phyloP scores from a whole-genome alignment of 768 basidiomycete species.

The Vararia minispora region DNA sequence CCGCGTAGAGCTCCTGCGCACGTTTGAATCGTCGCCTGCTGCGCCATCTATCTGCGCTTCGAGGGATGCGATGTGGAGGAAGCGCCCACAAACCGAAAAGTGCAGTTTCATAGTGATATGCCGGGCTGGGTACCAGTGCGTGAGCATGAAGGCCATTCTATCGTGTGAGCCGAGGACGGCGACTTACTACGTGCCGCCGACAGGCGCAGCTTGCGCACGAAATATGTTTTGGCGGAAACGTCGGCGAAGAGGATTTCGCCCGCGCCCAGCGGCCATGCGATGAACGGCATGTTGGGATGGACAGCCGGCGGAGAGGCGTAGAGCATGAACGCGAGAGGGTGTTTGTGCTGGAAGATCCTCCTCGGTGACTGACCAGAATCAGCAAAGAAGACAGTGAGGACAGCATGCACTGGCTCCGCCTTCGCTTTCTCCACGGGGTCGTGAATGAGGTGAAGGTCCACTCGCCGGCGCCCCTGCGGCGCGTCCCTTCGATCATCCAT shows the following conservation, averaged over 20 bases:
- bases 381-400: conserved; percentile 10
- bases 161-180: neutral
- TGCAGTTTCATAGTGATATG: conserved; percentile 19
- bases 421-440: neutral
- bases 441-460: too few relatives aligned
- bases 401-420: neutral
- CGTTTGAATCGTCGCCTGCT: too few relatives aligned
- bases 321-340: conserved; percentile 13
- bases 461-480: too few relatives aligned
- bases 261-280: conserved; percentile 20
- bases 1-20: too few relatives aligned
- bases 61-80: conserved; percentile 19
- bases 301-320: conserved; percentile 20
- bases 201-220: conserved; percentile 17
- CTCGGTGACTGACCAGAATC: neutral
- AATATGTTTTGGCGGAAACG: conserved; percentile 18
- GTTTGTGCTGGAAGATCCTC: conserved; percentile 12
- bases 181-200: conserved; percentile 18
- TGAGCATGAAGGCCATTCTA: neutral
- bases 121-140: conserved; percentile 11
- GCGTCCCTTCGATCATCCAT: neutral
- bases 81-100: conserved; percentile 19
- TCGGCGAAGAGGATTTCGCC: conserved; percentile 21
- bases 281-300: conserved; percentile 17
- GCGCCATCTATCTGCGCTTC: conserved; percentile 13